Evolutionary conservation across 495 filamentous ascomycete genomes (phyloP).

Genomic region (Parathielavia appendiculata): DNA sequence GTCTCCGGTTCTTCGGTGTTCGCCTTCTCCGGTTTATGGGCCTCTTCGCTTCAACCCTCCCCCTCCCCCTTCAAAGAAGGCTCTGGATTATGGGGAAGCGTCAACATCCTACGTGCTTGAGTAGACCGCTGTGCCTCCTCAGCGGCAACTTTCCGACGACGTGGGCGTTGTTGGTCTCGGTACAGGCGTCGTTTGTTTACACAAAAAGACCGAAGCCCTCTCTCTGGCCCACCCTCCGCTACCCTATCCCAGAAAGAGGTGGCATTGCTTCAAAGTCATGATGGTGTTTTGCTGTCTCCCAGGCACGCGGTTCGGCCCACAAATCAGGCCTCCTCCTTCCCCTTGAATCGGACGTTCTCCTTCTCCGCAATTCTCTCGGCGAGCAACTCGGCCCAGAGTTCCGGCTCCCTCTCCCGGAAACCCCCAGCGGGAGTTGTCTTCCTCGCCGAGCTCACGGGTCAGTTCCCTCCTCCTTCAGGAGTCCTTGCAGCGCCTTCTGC

Average conservation of each 20-base stretch:
- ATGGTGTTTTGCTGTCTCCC: not conserved
- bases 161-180: too few relatives aligned
- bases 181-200: too few relatives aligned
- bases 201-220: constrained; percentile 7
- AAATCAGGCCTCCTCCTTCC: not conserved
- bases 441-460: too few relatives aligned
- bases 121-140: too few relatives aligned
- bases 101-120: too few relatives aligned
- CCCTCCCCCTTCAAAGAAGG: not conserved
- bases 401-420: not conserved
- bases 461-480: not conserved
- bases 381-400: not conserved
- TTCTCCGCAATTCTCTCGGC: not conserved
- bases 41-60: too few relatives aligned
- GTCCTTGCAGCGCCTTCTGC: not conserved
- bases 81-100: too few relatives aligned
- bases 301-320: not conserved
- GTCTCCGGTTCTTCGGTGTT: too few relatives aligned
- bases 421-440: not conserved
- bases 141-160: too few relatives aligned
- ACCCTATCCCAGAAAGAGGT: constrained; percentile 12
- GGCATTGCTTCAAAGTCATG: not conserved
- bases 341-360: not conserved
- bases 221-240: constrained; percentile 13
- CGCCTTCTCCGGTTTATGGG: too few relatives aligned